These are phyloP conservation scores for Leptographium flavum DNA, from an alignment of 2,329 filamentous ascomycete genomes.

Conservation along the genomic window DNA sequence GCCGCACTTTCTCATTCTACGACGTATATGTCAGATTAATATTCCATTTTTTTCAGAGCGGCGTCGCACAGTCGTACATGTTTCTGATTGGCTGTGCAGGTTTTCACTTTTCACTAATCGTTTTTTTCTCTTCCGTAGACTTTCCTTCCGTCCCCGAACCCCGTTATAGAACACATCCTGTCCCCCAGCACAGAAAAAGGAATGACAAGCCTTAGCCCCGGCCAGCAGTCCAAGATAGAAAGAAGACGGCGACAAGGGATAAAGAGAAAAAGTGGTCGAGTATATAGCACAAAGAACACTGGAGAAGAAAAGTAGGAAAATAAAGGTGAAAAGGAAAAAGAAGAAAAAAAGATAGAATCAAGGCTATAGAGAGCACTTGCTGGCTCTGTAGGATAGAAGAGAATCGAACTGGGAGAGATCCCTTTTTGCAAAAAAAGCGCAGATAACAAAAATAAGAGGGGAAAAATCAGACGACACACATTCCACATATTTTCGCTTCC, in stretches of 20 bases:
- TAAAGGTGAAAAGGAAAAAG: neutral
- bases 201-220: neutral
- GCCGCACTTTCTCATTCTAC: no score
- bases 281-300: neutral
- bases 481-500: neutral
- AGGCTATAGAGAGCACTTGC: no score
- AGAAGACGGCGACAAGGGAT: conserved; percentile 6
- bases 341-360: neutral
- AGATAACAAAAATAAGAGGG: no score
- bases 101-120: no score
- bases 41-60: no score
- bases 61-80: no score
- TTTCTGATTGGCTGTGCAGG: no score
- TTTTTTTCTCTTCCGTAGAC: neutral
- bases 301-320: neutral
- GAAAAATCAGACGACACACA: neutral
- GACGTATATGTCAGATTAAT: no score
- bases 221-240: neutral
- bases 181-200: neutral
- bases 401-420: no score
- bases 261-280: neutral
- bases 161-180: neutral
- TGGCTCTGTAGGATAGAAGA: no score
- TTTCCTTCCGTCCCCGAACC: neutral
- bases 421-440: no score